These are phyloP conservation scores for Willaertia magna DNA, from an alignment of 208 protist species.

Conservation along the genomic window DNA sequence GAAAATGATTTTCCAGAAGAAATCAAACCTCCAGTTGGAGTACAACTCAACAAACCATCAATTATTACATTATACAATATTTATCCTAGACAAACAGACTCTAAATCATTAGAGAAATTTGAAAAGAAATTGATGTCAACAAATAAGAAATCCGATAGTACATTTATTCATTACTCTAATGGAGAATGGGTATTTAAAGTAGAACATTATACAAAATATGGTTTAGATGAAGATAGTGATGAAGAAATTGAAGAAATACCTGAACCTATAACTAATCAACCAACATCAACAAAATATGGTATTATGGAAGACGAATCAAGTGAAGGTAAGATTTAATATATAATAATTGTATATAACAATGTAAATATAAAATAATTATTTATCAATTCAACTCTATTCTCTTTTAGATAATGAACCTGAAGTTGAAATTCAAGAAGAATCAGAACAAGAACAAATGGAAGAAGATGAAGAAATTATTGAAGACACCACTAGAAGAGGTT, in stretches of 20 bases:
- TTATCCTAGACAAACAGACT: background rate
- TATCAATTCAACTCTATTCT: background rate
- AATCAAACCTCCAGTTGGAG: background rate
- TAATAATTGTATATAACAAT: background rate
- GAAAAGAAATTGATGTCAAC: background rate
- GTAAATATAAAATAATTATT: background rate
- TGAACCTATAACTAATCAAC: background rate
- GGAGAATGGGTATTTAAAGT: background rate
- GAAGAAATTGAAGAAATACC: background rate
- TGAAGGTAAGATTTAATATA: background rate
- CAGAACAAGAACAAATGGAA: background rate
- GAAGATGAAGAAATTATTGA: background rate
- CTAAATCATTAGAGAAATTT: background rate
- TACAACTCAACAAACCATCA: background rate
- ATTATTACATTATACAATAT: background rate
- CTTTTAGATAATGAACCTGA: background rate
- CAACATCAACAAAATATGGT: too few relatives aligned
- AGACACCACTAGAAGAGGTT: background rate
- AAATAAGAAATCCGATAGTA: background rate
- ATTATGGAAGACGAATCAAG: too few relatives aligned
- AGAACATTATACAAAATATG: conserved; percentile 1
- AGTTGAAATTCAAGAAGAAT: background rate
- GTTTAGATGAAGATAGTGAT: background rate
- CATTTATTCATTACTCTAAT: background rate
- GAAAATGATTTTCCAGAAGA: background rate